Conservation (phyloP, 148 eudicot genomes). For the Chenopodium formosanum region DNA sequence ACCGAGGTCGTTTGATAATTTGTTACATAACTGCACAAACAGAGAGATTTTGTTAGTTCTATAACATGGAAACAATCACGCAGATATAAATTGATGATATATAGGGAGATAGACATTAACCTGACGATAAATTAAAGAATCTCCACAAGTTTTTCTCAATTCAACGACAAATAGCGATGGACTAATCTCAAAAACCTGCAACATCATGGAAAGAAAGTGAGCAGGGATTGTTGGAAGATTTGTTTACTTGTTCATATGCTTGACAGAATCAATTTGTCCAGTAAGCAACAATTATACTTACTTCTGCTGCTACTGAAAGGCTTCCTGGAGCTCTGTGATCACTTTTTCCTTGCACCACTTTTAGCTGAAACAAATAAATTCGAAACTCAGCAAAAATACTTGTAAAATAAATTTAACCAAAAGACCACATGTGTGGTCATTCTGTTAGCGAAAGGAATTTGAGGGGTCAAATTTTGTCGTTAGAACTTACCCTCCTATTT, state of each 20-base stretch:
- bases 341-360: slow-evolving; percentile 59
- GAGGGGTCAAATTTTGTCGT: not conserved
- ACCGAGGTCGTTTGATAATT: slow-evolving; percentile 61
- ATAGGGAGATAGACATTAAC: slow-evolving; percentile 30
- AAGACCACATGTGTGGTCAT: not conserved
- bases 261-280: not conserved
- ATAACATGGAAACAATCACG: not conserved
- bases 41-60: not conserved
- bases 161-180: slow-evolving; percentile 79
- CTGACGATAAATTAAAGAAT: slow-evolving; percentile 71
- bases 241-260: not conserved
- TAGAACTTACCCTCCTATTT: slow-evolving; percentile 65
- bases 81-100: not conserved
- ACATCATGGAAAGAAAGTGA: not conserved
- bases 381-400: slow-evolving; percentile 10
- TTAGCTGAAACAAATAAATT: slow-evolving; percentile 43
- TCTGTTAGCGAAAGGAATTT: not conserved
- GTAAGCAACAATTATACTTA: slow-evolving; percentile 35
- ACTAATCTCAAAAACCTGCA: slow-evolving; percentile 88
- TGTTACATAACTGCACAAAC: slow-evolving; percentile 67
- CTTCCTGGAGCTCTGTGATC: slow-evolving; percentile 52
- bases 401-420: not conserved
- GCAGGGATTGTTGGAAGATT: not conserved
- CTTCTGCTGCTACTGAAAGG: slow-evolving; percentile 83
- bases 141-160: slow-evolving; percentile 72